Evolutionary conservation across 805 yeast species (phyloP), one percentile per base, ranked within the genome.

Genomic region (Kodamaea laetipori): DNA sequence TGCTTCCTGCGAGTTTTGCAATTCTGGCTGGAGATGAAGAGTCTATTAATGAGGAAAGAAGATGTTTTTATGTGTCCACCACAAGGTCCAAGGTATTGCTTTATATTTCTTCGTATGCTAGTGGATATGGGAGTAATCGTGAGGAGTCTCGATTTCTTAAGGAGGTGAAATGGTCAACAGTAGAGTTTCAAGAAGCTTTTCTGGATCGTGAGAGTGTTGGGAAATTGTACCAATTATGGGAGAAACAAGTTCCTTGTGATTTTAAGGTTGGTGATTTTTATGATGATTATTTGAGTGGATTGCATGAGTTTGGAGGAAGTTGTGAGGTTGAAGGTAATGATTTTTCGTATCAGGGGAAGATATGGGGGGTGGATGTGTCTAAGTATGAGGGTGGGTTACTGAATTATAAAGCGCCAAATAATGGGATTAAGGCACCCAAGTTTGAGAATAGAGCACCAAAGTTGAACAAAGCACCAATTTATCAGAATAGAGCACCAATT

Each of bases 11-110:
- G 3, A 54, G 61, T 2, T 75, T 74, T 55, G 78, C 79, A 0
- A 50, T 64, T n/a, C 55, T 57, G 25, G 50, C 48, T 5, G 61
- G 55, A 0, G 62, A 58, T 18, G 51, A 38, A 27, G 60, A 45
- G 27, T 49, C 61, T 1, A 43, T 79, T 2, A 76, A 84, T 50
- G 98, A 92, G 63, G 97, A 90, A 55, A 65, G 95, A 43, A 62
- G 98, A 39, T 78, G 92, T 52, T 75, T 90, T 46, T 94, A 88
- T 60, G 99, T 94, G 9, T 96, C 96, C 0, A 69, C 83, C 35
- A 92, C 97, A 0, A 73, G 99, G 50, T 95, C 97, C 0, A 84
- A 85, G 58, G 62, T 62, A 3, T 54, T 81, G 17, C 58, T 84
- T 8, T 78, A 76, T 51, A 51, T 83, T 3, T 66, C 75, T 4